phyloP scores from a whole-genome alignment of 305 asterid genomes.

The Solanum hybrid region DNA sequence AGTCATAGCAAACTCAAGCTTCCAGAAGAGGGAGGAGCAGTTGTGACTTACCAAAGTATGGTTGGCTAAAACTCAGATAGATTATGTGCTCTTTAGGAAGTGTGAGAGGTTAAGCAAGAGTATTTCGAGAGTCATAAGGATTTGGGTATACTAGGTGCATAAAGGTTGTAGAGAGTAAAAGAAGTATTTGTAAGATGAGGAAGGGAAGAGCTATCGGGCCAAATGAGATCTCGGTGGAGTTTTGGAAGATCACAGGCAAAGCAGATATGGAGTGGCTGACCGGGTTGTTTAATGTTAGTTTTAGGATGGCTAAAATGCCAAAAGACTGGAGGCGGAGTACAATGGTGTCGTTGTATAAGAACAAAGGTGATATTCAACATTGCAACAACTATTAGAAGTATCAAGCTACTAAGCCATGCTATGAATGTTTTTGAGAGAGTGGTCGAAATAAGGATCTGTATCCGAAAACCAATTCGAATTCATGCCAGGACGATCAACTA shows the following conservation, averaged over 20 bases:
- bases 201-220: neutral
- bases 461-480: neutral
- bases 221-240: neutral
- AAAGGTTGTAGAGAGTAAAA: neutral
- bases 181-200: neutral
- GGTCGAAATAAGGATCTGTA: neutral
- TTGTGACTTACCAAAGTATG: neutral
- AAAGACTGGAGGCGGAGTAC: neutral
- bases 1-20: neutral
- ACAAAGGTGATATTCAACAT: neutral
- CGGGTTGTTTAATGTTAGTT: neutral
- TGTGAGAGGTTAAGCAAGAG: neutral
- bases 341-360: neutral
- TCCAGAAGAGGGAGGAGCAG: neutral
- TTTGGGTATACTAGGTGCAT: neutral
- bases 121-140: neutral
- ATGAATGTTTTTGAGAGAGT: neutral
- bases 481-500: neutral
- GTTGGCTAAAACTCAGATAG: neutral
- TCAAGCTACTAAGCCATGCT: neutral
- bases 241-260: neutral
- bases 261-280: neutral
- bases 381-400: neutral
- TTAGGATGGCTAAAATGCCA: neutral
- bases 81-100: neutral